Base-by-base conservation (phyloP, 2,329 filamentous ascomycete genomes). In the Huntiella omanensis region DNA sequence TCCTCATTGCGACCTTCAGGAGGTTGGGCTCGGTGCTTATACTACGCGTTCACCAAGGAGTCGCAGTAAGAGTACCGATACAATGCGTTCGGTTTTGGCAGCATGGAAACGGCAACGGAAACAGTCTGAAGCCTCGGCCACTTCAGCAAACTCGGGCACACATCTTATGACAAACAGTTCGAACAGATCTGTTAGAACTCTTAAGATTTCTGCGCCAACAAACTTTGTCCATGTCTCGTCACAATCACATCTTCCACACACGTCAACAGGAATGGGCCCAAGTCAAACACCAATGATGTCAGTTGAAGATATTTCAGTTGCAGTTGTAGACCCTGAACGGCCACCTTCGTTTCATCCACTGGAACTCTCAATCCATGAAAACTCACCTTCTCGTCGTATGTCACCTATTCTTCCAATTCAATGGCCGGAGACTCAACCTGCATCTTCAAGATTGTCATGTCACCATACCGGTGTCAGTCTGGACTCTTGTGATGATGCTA, bases 341-440 rank as follows among this genome's bases (percentile, higher is more conserved):
- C 60, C 59, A 4, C 51, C 55, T 5, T 63, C 64, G 8, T 74
- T 74, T 52, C 65, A 66, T 35, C 72, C 72, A 2, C 64, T 77
- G 22, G 67, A 78, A 57, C 59, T 77, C 50, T 71, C 67, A 57
- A 69, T 77, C 46, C 54, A 58, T 40, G 57, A 56, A 34, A 59
- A 62, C 10, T 55, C 65, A 13, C 12, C 33, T 6, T 42, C 63
- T 64, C 42, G 61, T 59, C 45, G 45, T n/a, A 60, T 75, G 12
- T 77, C 74, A n/a, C 69, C 74, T 0, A 63, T 77, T 33, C 52
- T 75, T 4, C 66, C 73, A 37, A 62, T 77, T 52, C 63, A 67
- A 37, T 55, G 59, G 45, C 57, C 59, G 1, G 28, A 45, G 15
- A 44, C 40, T 22, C 48, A 19, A 8, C 38, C 33, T 28, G 34